A percentile compares a stretch with the other conserved stretches of the same genome.
These are phyloP conservation scores for Cytospora piceae DNA, from an alignment of 2,329 filamentous ascomycete genomes.

Conservation along the genomic window DNA sequence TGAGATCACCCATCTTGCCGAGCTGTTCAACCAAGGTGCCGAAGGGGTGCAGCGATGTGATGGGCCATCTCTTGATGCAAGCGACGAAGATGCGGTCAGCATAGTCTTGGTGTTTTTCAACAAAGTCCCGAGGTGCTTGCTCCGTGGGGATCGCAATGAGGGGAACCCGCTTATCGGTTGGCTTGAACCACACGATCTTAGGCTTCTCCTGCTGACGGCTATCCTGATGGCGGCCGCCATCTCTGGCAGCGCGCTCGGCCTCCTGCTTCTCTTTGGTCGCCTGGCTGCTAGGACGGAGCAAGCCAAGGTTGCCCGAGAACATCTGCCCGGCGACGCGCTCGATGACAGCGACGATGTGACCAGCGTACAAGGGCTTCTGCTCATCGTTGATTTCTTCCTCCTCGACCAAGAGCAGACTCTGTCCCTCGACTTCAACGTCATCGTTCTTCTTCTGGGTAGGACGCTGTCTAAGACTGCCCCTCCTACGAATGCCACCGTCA, in stretches of 20 bases:
- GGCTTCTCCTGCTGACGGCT: constrained; percentile 92
- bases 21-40: constrained; percentile 97
- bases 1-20: constrained; percentile 94
- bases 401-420: constrained; percentile 93
- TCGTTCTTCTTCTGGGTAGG: constrained; percentile 99
- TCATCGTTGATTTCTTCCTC: constrained; percentile 99
- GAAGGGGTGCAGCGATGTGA: constrained; percentile 98
- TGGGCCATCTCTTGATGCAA: constrained; percentile 99
- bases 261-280: constrained; percentile 99
- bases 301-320: constrained; percentile 95
- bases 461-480: constrained; percentile 92
- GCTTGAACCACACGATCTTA: constrained; percentile 99
- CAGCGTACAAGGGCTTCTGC: constrained; percentile 95
- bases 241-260: constrained; percentile 88
- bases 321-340: constrained; percentile 97
- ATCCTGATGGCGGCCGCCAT: constrained; percentile 78
- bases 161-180: constrained; percentile 97
- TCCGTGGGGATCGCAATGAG: constrained; percentile 98
- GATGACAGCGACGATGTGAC: constrained; percentile 95
- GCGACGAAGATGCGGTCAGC: constrained; percentile 98
- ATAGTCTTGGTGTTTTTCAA: constrained; percentile 97
- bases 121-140: constrained; percentile 95
- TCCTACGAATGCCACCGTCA: constrained; percentile 87
- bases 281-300: constrained; percentile 94
- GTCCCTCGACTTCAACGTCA: constrained; percentile 97